Base-by-base conservation (phyloP, 495 filamentous ascomycete species). In the Penicillium angulare region DNA sequence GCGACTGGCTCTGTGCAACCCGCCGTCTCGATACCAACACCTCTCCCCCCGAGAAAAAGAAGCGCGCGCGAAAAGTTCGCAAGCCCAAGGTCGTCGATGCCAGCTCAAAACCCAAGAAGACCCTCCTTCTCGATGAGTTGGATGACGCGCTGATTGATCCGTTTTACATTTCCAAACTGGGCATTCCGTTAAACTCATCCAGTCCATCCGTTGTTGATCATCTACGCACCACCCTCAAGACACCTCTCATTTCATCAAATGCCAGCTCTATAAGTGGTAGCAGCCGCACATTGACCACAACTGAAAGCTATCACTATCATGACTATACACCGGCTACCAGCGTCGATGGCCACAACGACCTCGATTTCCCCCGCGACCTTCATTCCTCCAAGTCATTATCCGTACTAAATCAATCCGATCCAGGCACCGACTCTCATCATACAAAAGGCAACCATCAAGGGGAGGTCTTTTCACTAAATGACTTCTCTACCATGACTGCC, bases 401-500 rank as follows among this genome's bases (percentile, higher is more conserved):
- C 3, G 13, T 35, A 15, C 18, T 18, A 7, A 20, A 33, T 26
- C 34, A 21, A n/a, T 18, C 43, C 12, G 33, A 29, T 9, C 12
- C 45, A 15, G 52, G 40, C 20, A 47, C 12, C 3, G 50, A 48
- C 3, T 33, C 50, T 0, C 38, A 33, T 17, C 46, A 8, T 16
- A 3, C 31, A 35, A 16, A 36, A 5, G 10, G n/a, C 5, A 22
- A 10, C 2, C 13, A 9, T 1, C 42, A 50, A 33, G 55, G 59
- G 1, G 51, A 33, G 7, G 57, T 68, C 3, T 66, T 62, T 53
- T 56, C 44, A 2, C 55, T 70, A 3, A 53, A 57, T 8, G 65
- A 70, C 32, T 63, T 72, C 47, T 51, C 53, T 18, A 67, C 65
- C 0, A 57, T 65, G 39, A 49, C 57, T 4, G 56, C 66, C 20